These are phyloP conservation scores for Acacia melanoxylon DNA, from an alignment of 306 rosid species.

Conservation along the genomic window DNA sequence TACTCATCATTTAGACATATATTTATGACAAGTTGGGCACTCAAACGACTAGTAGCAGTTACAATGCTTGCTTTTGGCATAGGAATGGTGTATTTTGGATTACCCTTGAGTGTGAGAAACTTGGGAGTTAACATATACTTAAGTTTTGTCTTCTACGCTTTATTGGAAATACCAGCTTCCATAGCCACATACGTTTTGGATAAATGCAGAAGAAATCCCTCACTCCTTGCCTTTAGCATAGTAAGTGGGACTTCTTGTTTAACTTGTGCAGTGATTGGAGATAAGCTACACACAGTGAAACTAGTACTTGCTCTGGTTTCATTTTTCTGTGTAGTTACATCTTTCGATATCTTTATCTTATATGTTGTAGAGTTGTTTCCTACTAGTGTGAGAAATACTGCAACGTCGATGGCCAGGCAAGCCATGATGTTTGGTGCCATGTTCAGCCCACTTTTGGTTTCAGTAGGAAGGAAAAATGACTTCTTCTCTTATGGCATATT, in stretches of 20 bases:
- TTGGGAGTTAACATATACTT: constrained; percentile 33
- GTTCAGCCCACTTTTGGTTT: constrained; percentile 25
- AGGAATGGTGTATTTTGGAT: constrained; percentile 36
- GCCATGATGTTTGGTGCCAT: constrained; percentile 31
- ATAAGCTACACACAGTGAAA: neutral
- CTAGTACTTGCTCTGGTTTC: constrained; percentile 30
- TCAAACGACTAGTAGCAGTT: neutral
- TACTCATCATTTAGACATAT: neutral
- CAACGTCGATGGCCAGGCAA: constrained; percentile 36
- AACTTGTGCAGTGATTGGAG: neutral
- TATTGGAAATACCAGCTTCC: constrained; percentile 9
- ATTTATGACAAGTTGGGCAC: constrained; percentile 18
- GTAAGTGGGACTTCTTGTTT: constrained; percentile 18
- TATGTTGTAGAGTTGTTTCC: constrained; percentile 48
- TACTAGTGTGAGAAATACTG: constrained; percentile 21
- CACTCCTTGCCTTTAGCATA: neutral
- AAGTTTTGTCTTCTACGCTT: constrained; percentile 3
- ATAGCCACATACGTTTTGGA: neutral
- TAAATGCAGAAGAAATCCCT: neutral
- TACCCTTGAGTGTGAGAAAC: constrained; percentile 31
- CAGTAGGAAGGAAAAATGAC: constrained; percentile 36
- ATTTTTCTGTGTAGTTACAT: constrained; percentile 7
- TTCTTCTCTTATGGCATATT: constrained; percentile 27
- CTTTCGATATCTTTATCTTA: constrained; percentile 33
- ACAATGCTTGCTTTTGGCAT: constrained; percentile 9